Conservation (phyloP, 176 grass and related monocot genomes). For the Oryza brachyantha region DNA sequence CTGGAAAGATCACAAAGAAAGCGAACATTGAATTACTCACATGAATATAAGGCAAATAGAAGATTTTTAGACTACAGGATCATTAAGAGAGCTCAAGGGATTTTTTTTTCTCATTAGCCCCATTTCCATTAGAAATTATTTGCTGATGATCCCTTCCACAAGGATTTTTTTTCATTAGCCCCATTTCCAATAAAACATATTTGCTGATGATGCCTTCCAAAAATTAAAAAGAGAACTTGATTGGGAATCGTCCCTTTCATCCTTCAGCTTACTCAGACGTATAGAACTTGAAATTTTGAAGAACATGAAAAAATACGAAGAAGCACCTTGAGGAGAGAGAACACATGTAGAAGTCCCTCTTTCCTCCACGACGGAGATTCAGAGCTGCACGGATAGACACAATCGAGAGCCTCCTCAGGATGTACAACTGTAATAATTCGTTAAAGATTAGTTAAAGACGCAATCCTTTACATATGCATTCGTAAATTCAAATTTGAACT, state of each 20-base stretch:
- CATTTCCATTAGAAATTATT: not conserved
- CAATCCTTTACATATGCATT: conserved; percentile 3
- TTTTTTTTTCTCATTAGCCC: not conserved
- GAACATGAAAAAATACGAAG: not conserved
- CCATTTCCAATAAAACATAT: not conserved
- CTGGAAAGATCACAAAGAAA: conserved; percentile 47
- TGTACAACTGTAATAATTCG: conserved; percentile 60
- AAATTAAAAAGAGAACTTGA: not conserved
- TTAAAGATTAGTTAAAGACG: not conserved
- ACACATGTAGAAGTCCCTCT: conserved; percentile 93
- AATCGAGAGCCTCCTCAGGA: conserved; percentile 83
- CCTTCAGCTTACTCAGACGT: not conserved
- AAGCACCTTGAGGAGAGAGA: conserved; percentile 93
- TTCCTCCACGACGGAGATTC: conserved; percentile 53
- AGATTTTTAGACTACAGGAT: not conserved
- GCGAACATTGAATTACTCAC: conserved; percentile 20
- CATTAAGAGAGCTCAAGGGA: not conserved
- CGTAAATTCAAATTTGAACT: conserved; percentile 10
- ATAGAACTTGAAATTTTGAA: conserved; percentile 19
- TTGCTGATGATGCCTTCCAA: not conserved
- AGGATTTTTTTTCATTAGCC: not conserved
- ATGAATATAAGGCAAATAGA: not conserved
- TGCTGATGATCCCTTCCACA: not conserved
- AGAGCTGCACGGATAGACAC: conserved; percentile 59
- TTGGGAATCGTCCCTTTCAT: conserved; percentile 8